Evolutionary conservation across 2,329 filamentous ascomycete species (phyloP).

Genomic region (Zymoseptoria tritici): DNA sequence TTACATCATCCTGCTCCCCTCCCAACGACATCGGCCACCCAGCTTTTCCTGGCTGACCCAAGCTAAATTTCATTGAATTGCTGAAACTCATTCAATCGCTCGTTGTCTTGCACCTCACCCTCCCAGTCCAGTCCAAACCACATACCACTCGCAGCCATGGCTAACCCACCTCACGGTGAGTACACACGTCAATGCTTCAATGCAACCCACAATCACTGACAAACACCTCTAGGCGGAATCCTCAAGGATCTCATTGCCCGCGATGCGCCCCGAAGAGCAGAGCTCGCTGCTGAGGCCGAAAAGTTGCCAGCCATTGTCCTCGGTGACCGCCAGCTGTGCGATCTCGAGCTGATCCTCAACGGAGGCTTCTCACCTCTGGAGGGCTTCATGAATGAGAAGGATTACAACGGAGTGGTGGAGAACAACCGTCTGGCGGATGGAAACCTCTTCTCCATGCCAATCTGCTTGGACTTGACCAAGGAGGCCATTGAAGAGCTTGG

Average conservation of each 20-base stretch:
- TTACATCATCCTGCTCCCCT: background rate
- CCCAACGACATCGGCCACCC: background rate
- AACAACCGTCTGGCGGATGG: slow-evolving; percentile 81
- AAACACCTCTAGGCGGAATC: slow-evolving; percentile 58
- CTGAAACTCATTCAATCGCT: background rate
- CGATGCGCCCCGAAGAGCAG: slow-evolving; percentile 72
- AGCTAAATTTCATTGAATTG: background rate
- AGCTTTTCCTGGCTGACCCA: background rate
- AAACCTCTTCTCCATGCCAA: slow-evolving; percentile 92
- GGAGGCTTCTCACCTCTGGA: slow-evolving; percentile 96
- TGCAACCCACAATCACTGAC: slow-evolving; percentile 5
- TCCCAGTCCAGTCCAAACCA: background rate
- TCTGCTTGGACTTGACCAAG: slow-evolving; percentile 79
- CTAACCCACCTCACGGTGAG: slow-evolving; percentile 46
- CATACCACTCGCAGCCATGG: slow-evolving; percentile 31
- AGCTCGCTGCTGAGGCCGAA: slow-evolving; percentile 80
- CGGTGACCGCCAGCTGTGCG: slow-evolving; percentile 90
- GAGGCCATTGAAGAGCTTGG: slow-evolving; percentile 65
- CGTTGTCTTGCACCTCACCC: background rate
- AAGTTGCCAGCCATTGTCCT: slow-evolving; percentile 75
- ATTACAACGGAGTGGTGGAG: slow-evolving; percentile 90
- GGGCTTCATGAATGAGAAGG: slow-evolving; percentile 95
- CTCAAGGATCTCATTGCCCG: slow-evolving; percentile 96
- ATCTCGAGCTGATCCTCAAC: slow-evolving; percentile 94
- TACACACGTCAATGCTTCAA: background rate